Conservation (phyloP, 805 yeast species). For the Wickerhamiella siamensis region DNA sequence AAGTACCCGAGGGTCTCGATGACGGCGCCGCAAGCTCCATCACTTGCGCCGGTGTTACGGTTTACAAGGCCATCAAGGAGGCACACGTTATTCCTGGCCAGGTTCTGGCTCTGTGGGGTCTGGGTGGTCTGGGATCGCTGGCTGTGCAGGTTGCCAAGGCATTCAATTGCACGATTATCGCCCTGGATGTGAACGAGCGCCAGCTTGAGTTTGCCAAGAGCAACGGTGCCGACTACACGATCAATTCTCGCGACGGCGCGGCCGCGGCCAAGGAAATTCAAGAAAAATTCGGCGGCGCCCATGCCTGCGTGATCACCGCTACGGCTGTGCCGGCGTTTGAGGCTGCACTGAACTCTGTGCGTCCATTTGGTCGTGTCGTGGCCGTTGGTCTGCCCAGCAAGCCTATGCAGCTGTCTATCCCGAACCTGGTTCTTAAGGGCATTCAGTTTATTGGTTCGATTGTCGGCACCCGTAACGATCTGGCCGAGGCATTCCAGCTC, state of each 20-base stretch:
- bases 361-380: slow-evolving; percentile 57
- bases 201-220: slow-evolving; percentile 40
- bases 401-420: slow-evolving; percentile 57
- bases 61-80: slow-evolving; percentile 77
- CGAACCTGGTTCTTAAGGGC: slow-evolving; percentile 59
- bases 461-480: slow-evolving; percentile 81
- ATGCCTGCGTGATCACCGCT: slow-evolving; percentile 63
- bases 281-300: slow-evolving; percentile 61
- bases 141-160: slow-evolving; percentile 65
- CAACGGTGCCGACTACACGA: slow-evolving; percentile 57
- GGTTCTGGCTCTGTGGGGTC: slow-evolving; percentile 68
- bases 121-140: slow-evolving; percentile 64
- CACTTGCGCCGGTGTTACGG: slow-evolving; percentile 85
- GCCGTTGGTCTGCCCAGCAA: slow-evolving; percentile 69
- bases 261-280: slow-evolving; percentile 36
- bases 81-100: slow-evolving; percentile 56
- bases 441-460: slow-evolving; percentile 65
- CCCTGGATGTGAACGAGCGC: slow-evolving; percentile 55
- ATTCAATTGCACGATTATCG: slow-evolving; percentile 61
- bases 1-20: slow-evolving; percentile 59
- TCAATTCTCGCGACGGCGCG: slow-evolving; percentile 41
- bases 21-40: slow-evolving; percentile 68
- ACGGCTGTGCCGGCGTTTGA: slow-evolving; percentile 55
- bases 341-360: slow-evolving; percentile 44
- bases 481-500: slow-evolving; percentile 68